Evolutionary conservation across 768 basidiomycete species (phyloP), one percentile per base, ranked within the genome.

Genomic region (Gloeophyllum trabeum): DNA sequence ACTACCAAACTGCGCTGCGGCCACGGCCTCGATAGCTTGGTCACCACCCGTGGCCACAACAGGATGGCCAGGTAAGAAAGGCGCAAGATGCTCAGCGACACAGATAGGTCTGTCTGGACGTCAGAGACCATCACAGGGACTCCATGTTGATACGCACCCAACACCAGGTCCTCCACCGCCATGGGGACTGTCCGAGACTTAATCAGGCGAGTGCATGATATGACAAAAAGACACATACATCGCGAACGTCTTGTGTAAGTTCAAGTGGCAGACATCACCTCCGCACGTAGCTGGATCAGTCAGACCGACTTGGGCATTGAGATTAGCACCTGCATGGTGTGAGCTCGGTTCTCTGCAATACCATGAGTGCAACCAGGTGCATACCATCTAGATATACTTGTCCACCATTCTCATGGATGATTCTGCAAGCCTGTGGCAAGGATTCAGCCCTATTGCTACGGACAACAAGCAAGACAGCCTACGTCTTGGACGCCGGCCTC

Each of bases 141-240:
- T 25, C 25, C 16, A 28, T n/a, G 10, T 18, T 4, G 40, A 39
- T 43, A 53, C 73, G 55, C 55, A 84, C 82, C 92, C 92, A 46
- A 96, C 84, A 46, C 94, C 94, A 41, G 96, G 96, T 43, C 94
- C 94, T 40, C 94, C 94, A 39, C 94, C 94, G 46, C 94, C 94
- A 57, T 98, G 94, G 30, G 94, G 94, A 55, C 88, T 92, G 42
- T 1, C 24, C 26, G 20, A 5, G 43, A 43, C 34, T 28, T 23
- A 35, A 16, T 23, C 39, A 23, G 18, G 32, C 28, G 4, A 12
- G 26, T 7, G 34, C 43, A 10, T 43, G 30, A 43, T 40, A 32
- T 12, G 19, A 35, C 18, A 32, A 41, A 20, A 10, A 20, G 2
- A 28, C 20, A 21, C 83, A 44, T 55, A 89, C 84, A 96, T 97